Evolutionary conservation across 1,139 yeast genomes (phyloP).

Genomic region (Hyphopichia fennica): DNA sequence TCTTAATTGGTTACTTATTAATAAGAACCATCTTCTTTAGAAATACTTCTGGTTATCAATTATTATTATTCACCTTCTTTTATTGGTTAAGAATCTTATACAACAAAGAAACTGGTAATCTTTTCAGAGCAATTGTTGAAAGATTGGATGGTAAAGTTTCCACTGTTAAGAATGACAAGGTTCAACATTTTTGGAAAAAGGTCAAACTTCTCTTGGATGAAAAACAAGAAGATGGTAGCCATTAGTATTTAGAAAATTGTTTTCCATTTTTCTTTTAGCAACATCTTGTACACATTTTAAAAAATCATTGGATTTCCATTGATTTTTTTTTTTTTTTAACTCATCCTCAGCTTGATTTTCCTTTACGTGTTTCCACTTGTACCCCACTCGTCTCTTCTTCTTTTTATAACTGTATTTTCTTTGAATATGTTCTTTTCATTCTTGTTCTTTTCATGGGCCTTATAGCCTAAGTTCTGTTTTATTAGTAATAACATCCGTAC

Average conservation of each 20-base stretch:
- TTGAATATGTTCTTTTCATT: neutral
- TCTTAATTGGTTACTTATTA: constrained; percentile 51
- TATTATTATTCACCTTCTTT: constrained; percentile 54
- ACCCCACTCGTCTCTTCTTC: neutral
- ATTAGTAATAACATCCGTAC: neutral
- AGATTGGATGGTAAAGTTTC: constrained; percentile 44
- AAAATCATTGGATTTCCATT: too few relatives aligned
- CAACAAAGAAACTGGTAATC: constrained; percentile 48
- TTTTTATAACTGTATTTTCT: too few relatives aligned
- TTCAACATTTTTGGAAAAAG: constrained; percentile 43
- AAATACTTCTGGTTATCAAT: constrained; percentile 68
- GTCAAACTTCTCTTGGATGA: constrained; percentile 39
- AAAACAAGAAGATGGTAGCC: constrained; percentile 21
- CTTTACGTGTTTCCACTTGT: neutral
- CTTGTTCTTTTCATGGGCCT: neutral
- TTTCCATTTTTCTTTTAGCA: too few relatives aligned
- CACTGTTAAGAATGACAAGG: constrained; percentile 45
- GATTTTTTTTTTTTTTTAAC: too few relatives aligned
- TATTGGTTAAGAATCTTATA: constrained; percentile 70
- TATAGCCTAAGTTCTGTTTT: neutral
- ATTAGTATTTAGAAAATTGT: too few relatives aligned
- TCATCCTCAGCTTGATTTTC: too few relatives aligned
- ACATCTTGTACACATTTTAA: too few relatives aligned
- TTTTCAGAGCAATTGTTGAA: constrained; percentile 40
- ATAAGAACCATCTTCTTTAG: constrained; percentile 62